phyloP scores from a whole-genome alignment of 1,284 basidiomycete species.

The Flammula alnicola region DNA sequence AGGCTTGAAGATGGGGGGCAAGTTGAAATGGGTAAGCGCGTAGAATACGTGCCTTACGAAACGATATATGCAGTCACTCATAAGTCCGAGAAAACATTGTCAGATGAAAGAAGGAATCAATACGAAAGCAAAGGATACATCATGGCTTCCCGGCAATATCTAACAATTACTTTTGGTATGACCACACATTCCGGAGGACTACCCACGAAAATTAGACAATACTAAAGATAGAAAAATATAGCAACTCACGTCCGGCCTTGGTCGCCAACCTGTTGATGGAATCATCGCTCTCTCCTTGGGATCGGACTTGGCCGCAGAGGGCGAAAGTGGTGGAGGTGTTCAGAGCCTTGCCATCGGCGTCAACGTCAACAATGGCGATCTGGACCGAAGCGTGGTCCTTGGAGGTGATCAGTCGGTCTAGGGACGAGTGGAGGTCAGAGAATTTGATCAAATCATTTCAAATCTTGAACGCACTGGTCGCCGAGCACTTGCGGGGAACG shows the following conservation, averaged over 20 bases:
- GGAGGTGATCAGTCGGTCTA: slow-evolving; percentile 95
- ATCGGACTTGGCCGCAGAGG: slow-evolving; percentile 92
- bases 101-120: slow-evolving; percentile 15
- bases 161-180: slow-evolving; percentile 68
- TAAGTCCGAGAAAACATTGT: too few relatives aligned
- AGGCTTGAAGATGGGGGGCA: too few relatives aligned
- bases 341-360: slow-evolving; percentile 89
- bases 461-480: slow-evolving; percentile 75
- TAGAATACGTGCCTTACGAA: too few relatives aligned
- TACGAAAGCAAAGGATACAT: slow-evolving; percentile 25
- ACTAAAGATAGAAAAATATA: slow-evolving; percentile 8
- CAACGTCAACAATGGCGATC: slow-evolving; percentile 94
- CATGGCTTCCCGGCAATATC: slow-evolving; percentile 20
- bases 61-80: too few relatives aligned
- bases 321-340: slow-evolving; percentile 91
- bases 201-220: slow-evolving; percentile 9
- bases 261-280: slow-evolving; percentile 97
- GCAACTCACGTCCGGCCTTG: slow-evolving; percentile 86
- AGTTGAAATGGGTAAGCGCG: too few relatives aligned
- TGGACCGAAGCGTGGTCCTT: slow-evolving; percentile 99
- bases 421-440: not conserved
- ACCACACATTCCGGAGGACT: slow-evolving; percentile 82
- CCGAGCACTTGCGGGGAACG: slow-evolving; percentile 99
- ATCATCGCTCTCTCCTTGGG: slow-evolving; percentile 96
- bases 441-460: slow-evolving; percentile 15